Base-by-base conservation (phyloP, 2,329 filamentous ascomycete genomes). In the Stemphylium vesicarium region DNA sequence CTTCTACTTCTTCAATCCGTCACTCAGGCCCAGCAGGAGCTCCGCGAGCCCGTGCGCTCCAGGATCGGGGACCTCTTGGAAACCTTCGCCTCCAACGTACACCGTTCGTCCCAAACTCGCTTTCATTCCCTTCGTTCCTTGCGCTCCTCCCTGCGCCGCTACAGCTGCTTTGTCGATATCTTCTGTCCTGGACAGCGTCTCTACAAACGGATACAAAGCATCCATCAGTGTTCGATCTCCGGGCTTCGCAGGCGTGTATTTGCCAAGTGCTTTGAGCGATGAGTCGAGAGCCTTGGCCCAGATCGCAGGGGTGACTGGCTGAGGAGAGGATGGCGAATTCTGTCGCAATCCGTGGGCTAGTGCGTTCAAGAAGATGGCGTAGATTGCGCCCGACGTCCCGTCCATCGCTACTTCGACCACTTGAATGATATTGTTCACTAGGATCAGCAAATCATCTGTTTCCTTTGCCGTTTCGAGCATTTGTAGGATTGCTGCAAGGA, bases 191-290 rank as follows among this genome's bases (percentile, higher is more conserved):
- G 78, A 81, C 2, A 98, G 82, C 3, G 83, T 85, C 38, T 91
- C 84, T 46, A 96, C 88, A 72, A 98, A 99, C 1, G 95, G 95
- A 59, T 90, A 85, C 44, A 99, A 80, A 1, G 94, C 92, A 76
- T 99, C 95, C 31, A 98, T 85, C 32, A 98, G 79, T 0, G 95
- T 99, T 45, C 95, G 84, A 73, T 99, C 95, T 24, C 95, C 95
- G 0, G 89, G 89, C 48, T 88, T 86, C 0, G 95, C 95, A 0
- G 94, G 93, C 2, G 95, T 99, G 76, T 98, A 98, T 70, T 83
- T 89, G 32, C 82, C 84, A 53, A 99, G 80, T 26, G 72, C 57
- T 38, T 73, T 59, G 39, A 89, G 85, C 48, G 91, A 90, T 64
- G 86, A 82, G 59, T 87, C 81, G 12, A 97, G 80, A 0, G 92